phyloP scores from a whole-genome alignment of 1,284 basidiomycete genomes.

The Sparassis latifolia region DNA sequence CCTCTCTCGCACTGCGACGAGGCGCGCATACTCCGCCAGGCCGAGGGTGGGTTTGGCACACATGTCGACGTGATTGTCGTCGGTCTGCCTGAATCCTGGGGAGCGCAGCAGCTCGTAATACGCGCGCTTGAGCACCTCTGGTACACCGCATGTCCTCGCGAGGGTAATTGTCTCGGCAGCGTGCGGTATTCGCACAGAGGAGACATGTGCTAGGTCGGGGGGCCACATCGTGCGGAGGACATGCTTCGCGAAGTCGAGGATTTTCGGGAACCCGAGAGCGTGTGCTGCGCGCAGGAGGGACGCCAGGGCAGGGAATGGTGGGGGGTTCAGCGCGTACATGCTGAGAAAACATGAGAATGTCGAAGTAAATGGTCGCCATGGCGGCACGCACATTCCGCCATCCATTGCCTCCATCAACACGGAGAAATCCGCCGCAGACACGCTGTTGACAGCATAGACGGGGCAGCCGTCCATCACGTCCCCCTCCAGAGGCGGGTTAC shows the following conservation, averaged over 20 bases:
- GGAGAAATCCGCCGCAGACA: conserved; percentile 28
- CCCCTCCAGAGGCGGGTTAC: neutral
- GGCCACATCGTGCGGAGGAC: conserved; percentile 27
- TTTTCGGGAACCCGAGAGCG: conserved; percentile 18
- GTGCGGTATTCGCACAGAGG: conserved; percentile 7
- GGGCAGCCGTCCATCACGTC: conserved; percentile 21
- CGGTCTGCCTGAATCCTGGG: conserved; percentile 19
- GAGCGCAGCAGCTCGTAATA: conserved; percentile 33
- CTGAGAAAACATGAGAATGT: conserved; percentile 8
- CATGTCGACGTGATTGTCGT: neutral
- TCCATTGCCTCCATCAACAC: conserved; percentile 28
- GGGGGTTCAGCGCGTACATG: conserved; percentile 17
- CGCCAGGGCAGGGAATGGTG: conserved; percentile 22
- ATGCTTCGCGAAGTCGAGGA: conserved; percentile 21
- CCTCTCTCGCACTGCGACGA: too few relatives aligned
- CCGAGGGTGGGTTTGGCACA: conserved; percentile 4
- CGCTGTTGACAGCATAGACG: conserved; percentile 19
- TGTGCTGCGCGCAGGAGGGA: conserved; percentile 25
- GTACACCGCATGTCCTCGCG: conserved; percentile 24
- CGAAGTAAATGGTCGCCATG: too few relatives aligned
- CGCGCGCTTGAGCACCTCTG: conserved; percentile 26
- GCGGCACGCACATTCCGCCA: conserved; percentile 27
- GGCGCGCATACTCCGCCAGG: conserved; percentile 16
- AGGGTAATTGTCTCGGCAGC: conserved; percentile 27
- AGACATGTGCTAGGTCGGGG: conserved; percentile 14